Percentiles rank a stretch among this genome's conserved stretches.
Conservation (phyloP, 2,329 filamentous ascomycete species). For the Epichloe gansuensis region DNA sequence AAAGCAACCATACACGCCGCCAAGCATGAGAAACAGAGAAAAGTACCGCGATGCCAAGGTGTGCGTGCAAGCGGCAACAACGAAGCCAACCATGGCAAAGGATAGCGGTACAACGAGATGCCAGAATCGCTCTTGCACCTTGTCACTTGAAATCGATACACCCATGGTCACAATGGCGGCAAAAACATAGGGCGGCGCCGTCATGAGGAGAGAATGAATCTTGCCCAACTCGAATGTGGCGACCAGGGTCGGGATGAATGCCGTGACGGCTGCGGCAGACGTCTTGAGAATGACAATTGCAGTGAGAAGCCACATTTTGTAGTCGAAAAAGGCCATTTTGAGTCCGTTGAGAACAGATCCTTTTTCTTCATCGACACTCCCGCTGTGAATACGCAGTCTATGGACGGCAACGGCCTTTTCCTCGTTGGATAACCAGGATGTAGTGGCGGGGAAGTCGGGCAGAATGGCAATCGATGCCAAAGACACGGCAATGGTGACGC, state of each 20-base stretch:
- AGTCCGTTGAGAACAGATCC: constrained; percentile 11
- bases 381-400: constrained; percentile 4
- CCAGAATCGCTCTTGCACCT: constrained; percentile 55
- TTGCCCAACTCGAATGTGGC: constrained; percentile 25
- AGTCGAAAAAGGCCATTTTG: constrained; percentile 16
- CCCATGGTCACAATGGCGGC: constrained; percentile 46
- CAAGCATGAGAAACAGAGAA: constrained; percentile 5
- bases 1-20: constrained; percentile 5
- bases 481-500: constrained; percentile 17
- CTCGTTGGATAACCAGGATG: constrained; percentile 19
- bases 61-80: constrained; percentile 49
- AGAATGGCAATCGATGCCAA: constrained; percentile 11
- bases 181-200: constrained; percentile 51
- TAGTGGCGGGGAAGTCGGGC: constrained; percentile 26
- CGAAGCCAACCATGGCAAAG: constrained; percentile 50
- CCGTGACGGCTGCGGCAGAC: constrained; percentile 6
- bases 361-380: constrained; percentile 9
- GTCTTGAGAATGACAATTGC: constrained; percentile 8
- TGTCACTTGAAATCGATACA: constrained; percentile 59
- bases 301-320: constrained; percentile 10
- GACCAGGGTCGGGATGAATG: constrained; percentile 7
- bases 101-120: constrained; percentile 51
- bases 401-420: constrained; percentile 11
- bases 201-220: constrained; percentile 40
- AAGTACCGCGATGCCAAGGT: constrained; percentile 2